Evolutionary conservation across 2,329 filamentous ascomycete species (phyloP).

Genomic region (Aspergillus sp.): DNA sequence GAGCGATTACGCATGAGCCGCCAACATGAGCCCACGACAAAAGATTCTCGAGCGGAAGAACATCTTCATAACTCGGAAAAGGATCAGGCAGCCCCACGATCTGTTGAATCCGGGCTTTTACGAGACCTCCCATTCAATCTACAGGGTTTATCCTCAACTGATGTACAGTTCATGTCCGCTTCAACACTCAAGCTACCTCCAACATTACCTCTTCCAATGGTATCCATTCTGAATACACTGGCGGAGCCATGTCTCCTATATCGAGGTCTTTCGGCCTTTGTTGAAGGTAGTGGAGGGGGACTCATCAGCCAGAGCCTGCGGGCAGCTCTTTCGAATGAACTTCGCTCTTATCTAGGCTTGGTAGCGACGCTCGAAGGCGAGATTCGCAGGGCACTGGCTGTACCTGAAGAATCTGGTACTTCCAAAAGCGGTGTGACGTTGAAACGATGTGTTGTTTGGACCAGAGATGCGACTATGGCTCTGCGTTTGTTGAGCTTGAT

Average conservation of each 20-base stretch:
- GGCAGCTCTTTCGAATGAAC: constrained; percentile 78
- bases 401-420: constrained; percentile 68
- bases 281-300: constrained; percentile 76
- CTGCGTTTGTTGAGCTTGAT: constrained; percentile 90
- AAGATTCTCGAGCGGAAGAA: constrained; percentile 20
- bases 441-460: constrained; percentile 96
- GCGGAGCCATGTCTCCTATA: constrained; percentile 95
- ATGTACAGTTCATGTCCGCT: constrained; percentile 71
- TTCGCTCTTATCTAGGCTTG: constrained; percentile 84
- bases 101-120: constrained; percentile 65
- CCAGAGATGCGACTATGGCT: constrained; percentile 93
- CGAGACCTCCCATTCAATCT: constrained; percentile 88
- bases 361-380: constrained; percentile 92
- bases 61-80: constrained; percentile 19
- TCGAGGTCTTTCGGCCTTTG: constrained; percentile 74
- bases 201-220: constrained; percentile 76
- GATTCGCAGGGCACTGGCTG: constrained; percentile 76
- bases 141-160: constrained; percentile 85
- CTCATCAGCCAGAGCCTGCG: constrained; percentile 90
- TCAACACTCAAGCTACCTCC: constrained; percentile 73
- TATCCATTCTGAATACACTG: constrained; percentile 83
- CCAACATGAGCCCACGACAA: constrained; percentile 20
- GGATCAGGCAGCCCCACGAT: constrained; percentile 54
- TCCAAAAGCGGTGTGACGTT: constrained; percentile 88
- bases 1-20: constrained; percentile 14